Percentiles rank a stretch among this genome's conserved stretches.
Evolutionary conservation across 2,329 filamentous ascomycete species (phyloP).

Genomic region (Emergomyces africanus): DNA sequence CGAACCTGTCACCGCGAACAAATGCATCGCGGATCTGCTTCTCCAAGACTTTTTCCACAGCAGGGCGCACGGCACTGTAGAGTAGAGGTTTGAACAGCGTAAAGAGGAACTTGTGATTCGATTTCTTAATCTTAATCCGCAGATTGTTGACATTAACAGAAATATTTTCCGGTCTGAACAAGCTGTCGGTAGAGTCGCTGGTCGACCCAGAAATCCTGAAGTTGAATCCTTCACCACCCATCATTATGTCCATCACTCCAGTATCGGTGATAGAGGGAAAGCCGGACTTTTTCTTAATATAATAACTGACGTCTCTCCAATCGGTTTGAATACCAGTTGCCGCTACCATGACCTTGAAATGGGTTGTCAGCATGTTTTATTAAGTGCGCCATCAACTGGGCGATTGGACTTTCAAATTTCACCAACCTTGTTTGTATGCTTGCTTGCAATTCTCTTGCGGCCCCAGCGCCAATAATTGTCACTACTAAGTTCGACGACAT

Average conservation of each 20-base stretch:
- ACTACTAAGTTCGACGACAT: slow-evolving; percentile 72
- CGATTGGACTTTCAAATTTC: background rate
- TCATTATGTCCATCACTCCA: slow-evolving; percentile 76
- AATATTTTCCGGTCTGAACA: slow-evolving; percentile 91
- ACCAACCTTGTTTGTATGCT: slow-evolving; percentile 59
- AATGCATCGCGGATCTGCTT: slow-evolving; percentile 79
- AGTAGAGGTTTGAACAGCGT: slow-evolving; percentile 74
- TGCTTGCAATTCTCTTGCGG: slow-evolving; percentile 72
- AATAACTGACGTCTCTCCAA: slow-evolving; percentile 79
- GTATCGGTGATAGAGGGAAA: slow-evolving; percentile 81
- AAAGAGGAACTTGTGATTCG: slow-evolving; percentile 88
- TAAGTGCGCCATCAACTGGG: background rate
- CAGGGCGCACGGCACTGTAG: slow-evolving; percentile 70
- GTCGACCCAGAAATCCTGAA: slow-evolving; percentile 86
- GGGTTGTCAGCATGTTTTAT: background rate
- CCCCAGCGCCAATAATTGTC: slow-evolving; percentile 96
- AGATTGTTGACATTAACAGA: slow-evolving; percentile 70
- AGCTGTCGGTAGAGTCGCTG: slow-evolving; percentile 60
- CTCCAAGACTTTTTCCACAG: slow-evolving; percentile 75
- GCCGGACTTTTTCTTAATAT: slow-evolving; percentile 87
- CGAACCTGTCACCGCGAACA: slow-evolving; percentile 56
- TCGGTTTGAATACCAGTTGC: slow-evolving; percentile 90
- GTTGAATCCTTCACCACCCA: slow-evolving; percentile 76
- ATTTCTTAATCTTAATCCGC: slow-evolving; percentile 83
- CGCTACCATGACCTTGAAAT: slow-evolving; percentile 53